Evolutionary conservation across 2,329 filamentous ascomycete genomes (phyloP), one percentile per base, ranked within the genome.

Genomic region (Phialophora expanda): DNA sequence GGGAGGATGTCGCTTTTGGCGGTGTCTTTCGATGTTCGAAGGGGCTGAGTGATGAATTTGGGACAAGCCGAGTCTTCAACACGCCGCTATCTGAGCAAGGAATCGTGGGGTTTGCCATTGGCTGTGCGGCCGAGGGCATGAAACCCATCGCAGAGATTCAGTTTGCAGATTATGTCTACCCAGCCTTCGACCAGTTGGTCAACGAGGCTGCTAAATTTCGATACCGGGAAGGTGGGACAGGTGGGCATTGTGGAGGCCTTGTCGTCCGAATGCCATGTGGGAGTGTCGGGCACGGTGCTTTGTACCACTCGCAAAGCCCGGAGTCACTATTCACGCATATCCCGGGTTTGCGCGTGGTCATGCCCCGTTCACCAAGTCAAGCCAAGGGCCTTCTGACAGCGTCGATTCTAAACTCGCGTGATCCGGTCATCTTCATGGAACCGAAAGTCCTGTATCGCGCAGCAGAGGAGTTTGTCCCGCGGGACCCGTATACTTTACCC

Each of bases 1-100:
- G 95, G 50, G 95, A 99, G 78, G 95, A 99, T 76, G 93, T 99
- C 7, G 92, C 95, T 14, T 99, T 99, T 73, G 95, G 95, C 50
- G 95, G 95, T 61, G 95, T 99, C 17, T 99, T 99, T 75, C 87
- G 95, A 64, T 97, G 93, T 79, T 94, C 92, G 34, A 94, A 95
- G 88, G 92, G 93, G 73, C 84, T 99, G 17, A 88, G 92, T 34
- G 90, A 93, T 68, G 92, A 92, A 63, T 96, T 95, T 76, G 95
- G 95, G 8, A 85, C 87, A 2, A 90, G 95, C 65, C 85, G 95
- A 64, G 93, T 99, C 38, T 99, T 99, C 84, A 98, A 99, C 79
- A 98, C 93, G 20, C 95, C 95, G 0, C 80, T 99, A 71, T 92
- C 90, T 38, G 95, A 99, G 76, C 95, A 98, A 78, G 95, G 94